phyloP scores from a whole-genome alignment of 805 yeast genomes.

The Metschnikowia lochheadii region DNA sequence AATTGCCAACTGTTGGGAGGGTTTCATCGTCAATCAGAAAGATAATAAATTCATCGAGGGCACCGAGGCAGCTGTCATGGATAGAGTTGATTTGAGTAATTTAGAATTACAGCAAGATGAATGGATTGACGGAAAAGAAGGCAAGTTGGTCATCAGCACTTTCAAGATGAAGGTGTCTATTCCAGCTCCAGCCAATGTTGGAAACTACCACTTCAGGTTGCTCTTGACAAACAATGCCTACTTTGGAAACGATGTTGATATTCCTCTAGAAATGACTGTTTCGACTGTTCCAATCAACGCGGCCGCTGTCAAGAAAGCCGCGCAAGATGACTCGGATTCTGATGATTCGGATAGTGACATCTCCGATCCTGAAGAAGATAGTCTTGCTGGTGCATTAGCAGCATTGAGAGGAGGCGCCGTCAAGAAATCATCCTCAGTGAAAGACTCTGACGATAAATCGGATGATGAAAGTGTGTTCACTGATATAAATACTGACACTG shows the following conservation, averaged over 20 bases:
- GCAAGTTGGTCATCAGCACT: constrained; percentile 52
- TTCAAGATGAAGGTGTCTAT: constrained; percentile 69
- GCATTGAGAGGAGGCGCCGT: constrained; percentile 60
- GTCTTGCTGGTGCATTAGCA: constrained; percentile 72
- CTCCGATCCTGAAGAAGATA: constrained; percentile 70
- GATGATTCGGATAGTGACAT: constrained; percentile 52
- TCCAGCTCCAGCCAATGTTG: constrained; percentile 74
- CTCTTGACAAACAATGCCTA: constrained; percentile 69
- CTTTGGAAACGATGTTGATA: constrained; percentile 76
- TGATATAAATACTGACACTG: constrained; percentile 43
- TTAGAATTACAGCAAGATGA: constrained; percentile 50
- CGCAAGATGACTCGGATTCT: constrained; percentile 28
- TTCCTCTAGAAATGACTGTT: constrained; percentile 69
- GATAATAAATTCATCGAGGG: constrained; percentile 76
- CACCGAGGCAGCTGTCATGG: constrained; percentile 48
- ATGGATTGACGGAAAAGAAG: constrained; percentile 41
- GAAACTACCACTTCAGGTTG: constrained; percentile 65
- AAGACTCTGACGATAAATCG: constrained; percentile 37
- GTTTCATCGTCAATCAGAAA: constrained; percentile 63
- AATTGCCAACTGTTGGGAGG: constrained; percentile 57
- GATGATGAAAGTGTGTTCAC: constrained; percentile 40
- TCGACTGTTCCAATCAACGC: constrained; percentile 39
- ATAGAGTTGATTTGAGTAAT: constrained; percentile 52
- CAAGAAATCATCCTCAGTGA: constrained; percentile 33
- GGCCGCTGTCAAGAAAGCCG: constrained; percentile 21